These are phyloP conservation scores for Linnemannia schmuckeri DNA, from an alignment of 192 early-diverging fungal genomes.

Conservation along the genomic window DNA sequence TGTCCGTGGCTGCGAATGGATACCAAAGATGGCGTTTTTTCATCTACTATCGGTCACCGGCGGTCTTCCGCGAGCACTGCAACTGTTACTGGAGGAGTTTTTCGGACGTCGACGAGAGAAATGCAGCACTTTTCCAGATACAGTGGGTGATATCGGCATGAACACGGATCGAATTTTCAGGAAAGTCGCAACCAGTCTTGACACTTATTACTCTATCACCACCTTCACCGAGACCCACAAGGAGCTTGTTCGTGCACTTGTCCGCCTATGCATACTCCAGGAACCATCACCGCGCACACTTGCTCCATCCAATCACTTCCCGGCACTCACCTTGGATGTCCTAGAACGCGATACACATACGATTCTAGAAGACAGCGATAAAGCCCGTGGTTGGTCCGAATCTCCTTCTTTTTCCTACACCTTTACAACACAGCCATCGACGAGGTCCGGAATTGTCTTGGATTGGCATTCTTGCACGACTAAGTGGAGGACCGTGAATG, in stretches of 20 bases:
- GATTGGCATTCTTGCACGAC: constrained; percentile 4
- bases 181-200: background rate
- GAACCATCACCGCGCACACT: background rate
- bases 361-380: constrained; percentile 13
- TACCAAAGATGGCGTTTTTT: constrained; percentile 15
- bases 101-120: background rate
- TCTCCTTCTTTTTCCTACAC: constrained; percentile 12
- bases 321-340: constrained; percentile 17
- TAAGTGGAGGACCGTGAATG: constrained; percentile 9
- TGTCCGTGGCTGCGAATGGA: constrained; percentile 3
- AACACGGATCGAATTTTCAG: background rate
- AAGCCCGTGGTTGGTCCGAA: background rate
- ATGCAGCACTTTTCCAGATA: background rate
- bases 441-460: constrained; percentile 12
- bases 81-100: constrained; percentile 13
- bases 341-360: constrained; percentile 10
- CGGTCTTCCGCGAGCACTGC: constrained; percentile 18
- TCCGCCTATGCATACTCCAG: constrained; percentile 4
- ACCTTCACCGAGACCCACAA: background rate
- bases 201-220: background rate
- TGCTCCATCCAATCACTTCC: constrained; percentile 10
- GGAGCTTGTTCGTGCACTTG: constrained; percentile 12
- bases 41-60: constrained; percentile 6
- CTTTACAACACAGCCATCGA: constrained; percentile 6
- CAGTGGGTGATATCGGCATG: background rate